Evolutionary conservation across 257 asterid genomes (phyloP), one percentile per base, ranked within the genome.

Genomic region (Solanum sitiens): DNA sequence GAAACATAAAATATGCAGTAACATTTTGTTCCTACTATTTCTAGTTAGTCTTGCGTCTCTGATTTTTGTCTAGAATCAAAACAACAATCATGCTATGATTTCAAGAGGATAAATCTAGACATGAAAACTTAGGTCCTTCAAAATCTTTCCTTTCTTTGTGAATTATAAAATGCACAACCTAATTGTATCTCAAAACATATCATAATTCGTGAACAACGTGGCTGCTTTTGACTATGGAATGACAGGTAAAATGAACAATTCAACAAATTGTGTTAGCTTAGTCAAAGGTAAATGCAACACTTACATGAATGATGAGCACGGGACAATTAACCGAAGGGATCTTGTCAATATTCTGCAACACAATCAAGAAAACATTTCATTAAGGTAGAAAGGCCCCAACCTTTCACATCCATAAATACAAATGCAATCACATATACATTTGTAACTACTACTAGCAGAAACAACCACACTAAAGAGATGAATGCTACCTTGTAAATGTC

Each of bases 261-360:
- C 68, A 40, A 76, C 35, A 76, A 40, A 21, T 75, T 75, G 30
- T 35, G 67, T 80, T 59, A 71, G 83, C 32, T 75, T 15, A 75
- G 35, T 37, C 42, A 68, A 33, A 32, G 61, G n/a, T 35, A 39
- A 25, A 4, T 10, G 30, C n/a, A 70, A 47, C 61, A 89, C 99
- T 96, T 90, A 96, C 99, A 83, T 96, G 99, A 84, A 96, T 94
- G 84, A 96, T 87, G 61, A 96, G 96, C 86, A 94, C 92, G 2
- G 92, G 91, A 80, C 94, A 90, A 56, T 68, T 90, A 79, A 91
- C 92, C 35, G 86, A 86, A 75, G 92, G 89, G 86, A 91, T 91
- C 88, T 91, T 91, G 85, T 91, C 92, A 44, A 91, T 87, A 86
- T 96, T 96, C 99, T 96, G 98, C 94, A 93, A 72, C 89, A 93